Percentiles rank a stretch among this genome's conserved stretches.
Evolutionary conservation across 495 filamentous ascomycete species (phyloP).

Genomic region (Hypoxylon cercidicola): DNA sequence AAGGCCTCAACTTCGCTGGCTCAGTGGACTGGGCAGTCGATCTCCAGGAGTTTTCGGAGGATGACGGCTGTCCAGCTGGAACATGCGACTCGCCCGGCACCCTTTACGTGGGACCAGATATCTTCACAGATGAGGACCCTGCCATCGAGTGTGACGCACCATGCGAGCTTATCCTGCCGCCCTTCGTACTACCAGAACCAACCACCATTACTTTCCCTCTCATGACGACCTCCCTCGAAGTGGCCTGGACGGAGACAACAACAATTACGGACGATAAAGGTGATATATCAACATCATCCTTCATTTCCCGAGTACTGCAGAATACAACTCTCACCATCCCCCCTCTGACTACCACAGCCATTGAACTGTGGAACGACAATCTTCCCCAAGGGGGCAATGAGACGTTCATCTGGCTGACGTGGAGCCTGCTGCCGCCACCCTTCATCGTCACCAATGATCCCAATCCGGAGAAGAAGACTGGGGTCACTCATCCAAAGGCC

Average conservation of each 20-base stretch:
- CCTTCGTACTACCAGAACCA: constrained; percentile 13
- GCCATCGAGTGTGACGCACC: constrained; percentile 32
- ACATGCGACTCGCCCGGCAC: neutral
- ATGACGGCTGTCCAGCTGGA: constrained; percentile 4
- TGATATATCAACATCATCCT: neutral
- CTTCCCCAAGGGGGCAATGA: neutral
- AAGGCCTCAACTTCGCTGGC: no score
- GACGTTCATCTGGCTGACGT: neutral
- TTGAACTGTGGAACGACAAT: neutral
- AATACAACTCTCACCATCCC: constrained; percentile 13
- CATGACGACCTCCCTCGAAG: constrained; percentile 4
- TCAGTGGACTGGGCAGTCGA: no score
- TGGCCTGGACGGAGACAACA: constrained; percentile 4
- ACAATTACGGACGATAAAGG: neutral
- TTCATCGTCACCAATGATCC: constrained; percentile 14
- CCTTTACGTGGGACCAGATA: constrained; percentile 31
- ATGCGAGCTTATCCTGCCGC: constrained; percentile 38
- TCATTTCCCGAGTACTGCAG: neutral
- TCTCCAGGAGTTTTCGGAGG: no score
- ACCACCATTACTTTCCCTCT: constrained; percentile 37
- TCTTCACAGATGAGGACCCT: constrained; percentile 22
- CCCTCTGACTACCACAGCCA: neutral
- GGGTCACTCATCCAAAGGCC: constrained; percentile 3
- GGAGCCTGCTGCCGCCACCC: constrained; percentile 4
- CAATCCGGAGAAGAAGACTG: constrained; percentile 1